Evolutionary conservation across 306 rosid genomes (phyloP).

Genomic region (Prunus salicina): DNA sequence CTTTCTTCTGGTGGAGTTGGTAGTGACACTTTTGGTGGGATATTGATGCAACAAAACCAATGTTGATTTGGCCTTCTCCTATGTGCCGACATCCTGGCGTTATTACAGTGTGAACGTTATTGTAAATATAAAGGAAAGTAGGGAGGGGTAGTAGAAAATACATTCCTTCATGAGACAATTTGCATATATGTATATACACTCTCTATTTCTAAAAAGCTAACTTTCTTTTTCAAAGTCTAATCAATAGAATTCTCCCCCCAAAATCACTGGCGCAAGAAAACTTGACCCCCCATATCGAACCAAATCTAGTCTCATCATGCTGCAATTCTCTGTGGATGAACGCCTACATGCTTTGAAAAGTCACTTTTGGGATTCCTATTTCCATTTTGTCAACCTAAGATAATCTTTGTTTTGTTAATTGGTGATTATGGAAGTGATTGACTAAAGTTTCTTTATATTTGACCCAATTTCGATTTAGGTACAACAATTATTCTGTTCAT

Average conservation of each 20-base stretch:
- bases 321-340: conserved; percentile 34
- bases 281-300: conserved; percentile 63
- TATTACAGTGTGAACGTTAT: no score
- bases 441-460: conserved; percentile 16
- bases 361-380: conserved; percentile 16
- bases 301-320: conserved; percentile 58
- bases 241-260: conserved; percentile 24
- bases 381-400: conserved; percentile 42
- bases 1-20: conserved; percentile 42
- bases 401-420: conserved; percentile 17
- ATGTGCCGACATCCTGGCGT: no score
- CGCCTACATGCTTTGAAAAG: conserved; percentile 14
- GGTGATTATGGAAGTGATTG: conserved; percentile 25
- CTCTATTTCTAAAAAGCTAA: not conserved
- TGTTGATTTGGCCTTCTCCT: conserved; percentile 23
- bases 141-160: no score
- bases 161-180: accelerated
- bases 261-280: conserved; percentile 9
- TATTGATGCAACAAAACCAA: conserved; percentile 24
- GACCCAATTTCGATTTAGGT: conserved; percentile 16
- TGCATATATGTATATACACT: no score
- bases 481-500: not conserved
- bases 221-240: conserved; percentile 7
- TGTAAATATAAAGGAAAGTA: no score
- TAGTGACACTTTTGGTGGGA: conserved; percentile 38